Base-by-base conservation (phyloP, 345 rosid genomes). In the Brassica napus region DNA sequence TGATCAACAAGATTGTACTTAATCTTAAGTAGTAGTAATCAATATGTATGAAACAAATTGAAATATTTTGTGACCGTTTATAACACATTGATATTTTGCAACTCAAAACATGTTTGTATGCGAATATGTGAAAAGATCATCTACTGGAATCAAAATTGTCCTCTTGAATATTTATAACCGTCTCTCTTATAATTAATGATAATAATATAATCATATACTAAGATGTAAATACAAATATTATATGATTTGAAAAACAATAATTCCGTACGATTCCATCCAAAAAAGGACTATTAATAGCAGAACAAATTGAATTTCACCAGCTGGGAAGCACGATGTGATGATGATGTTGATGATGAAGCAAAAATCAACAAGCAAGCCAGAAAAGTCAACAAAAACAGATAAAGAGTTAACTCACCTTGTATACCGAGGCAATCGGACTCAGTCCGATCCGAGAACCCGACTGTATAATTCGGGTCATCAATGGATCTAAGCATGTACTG, bases 401-500 rank as follows among this genome's bases (percentile, higher is more conserved):
- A 3, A 52, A 31, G 73, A 60, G 79, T 49, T 9, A 4, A 73
- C 91, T 84, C 72, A 95, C 99, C 97, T 91, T 91, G 97, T 80
- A 95, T 82, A 65, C 85, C 87, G 76, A 88, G 83, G 81, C 99
- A 95, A 47, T 91, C 96, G 18, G 92, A 75, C 82, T 92, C 98
- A 21, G 91, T 81, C 59, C 99, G 91, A 79, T 95, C 99, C 9
- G 82, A 70, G 82, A 95, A 92, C 8, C 97, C 99, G 76, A 91
- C 91, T 2, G 98, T 84, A 76, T 95, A 95, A 80, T 95, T 93
- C 59, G 99, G 97, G 65, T 95, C 99, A 16, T 72, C 86, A 71
- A 95, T 91, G 69, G 98, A 90, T 82, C 99, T 83, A 68, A 95
- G 77, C 86, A 93, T 87, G 73, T 90, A 92, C 71, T 87, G 91